Conservation (phyloP, 495 filamentous ascomycete genomes). For the Amniculicola lignicola region DNA sequence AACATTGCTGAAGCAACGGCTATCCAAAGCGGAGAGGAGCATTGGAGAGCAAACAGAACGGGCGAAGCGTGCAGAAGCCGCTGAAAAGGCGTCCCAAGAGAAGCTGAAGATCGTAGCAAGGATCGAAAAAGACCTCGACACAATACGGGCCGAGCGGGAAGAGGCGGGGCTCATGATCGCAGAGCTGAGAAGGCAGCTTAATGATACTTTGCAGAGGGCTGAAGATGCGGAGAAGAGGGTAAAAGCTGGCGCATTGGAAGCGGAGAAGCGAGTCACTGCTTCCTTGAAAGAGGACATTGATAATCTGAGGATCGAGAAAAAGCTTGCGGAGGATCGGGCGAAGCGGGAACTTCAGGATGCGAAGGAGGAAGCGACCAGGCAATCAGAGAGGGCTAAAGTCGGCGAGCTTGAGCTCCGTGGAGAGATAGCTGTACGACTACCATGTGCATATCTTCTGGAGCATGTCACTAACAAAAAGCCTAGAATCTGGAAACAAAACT, state of each 20-base stretch:
- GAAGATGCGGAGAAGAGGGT: slow-evolving; percentile 65
- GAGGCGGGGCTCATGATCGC: slow-evolving; percentile 62
- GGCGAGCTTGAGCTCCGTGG: slow-evolving; percentile 76
- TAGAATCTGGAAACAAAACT: slow-evolving; percentile 82
- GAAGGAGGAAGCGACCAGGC: slow-evolving; percentile 68
- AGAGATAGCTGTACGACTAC: slow-evolving; percentile 60
- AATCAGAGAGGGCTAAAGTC: slow-evolving; percentile 65
- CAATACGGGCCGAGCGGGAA: slow-evolving; percentile 61
- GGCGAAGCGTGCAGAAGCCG: slow-evolving; percentile 57
- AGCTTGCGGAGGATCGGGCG: slow-evolving; percentile 64
- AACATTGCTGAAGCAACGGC: slow-evolving; percentile 55
- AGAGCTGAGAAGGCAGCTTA: slow-evolving; percentile 67
- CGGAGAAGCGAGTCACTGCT: slow-evolving; percentile 60
- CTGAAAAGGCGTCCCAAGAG: slow-evolving; percentile 47
- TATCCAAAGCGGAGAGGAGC: slow-evolving; percentile 66
- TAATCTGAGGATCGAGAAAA: slow-evolving; percentile 71
- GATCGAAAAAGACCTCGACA: slow-evolving; percentile 68
- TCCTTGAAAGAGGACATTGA: slow-evolving; percentile 74
- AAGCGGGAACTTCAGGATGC: slow-evolving; percentile 67
- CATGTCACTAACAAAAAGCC: slow-evolving; percentile 5
- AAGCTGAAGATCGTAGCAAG: slow-evolving; percentile 62
- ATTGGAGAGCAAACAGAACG: slow-evolving; percentile 55
- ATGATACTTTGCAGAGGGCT: slow-evolving; percentile 63
- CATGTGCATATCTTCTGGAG: background rate
- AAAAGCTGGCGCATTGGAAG: slow-evolving; percentile 65